These are phyloP conservation scores for Beta vulgaris DNA, from an alignment of 148 eudicot genomes.

Conservation along the genomic window DNA sequence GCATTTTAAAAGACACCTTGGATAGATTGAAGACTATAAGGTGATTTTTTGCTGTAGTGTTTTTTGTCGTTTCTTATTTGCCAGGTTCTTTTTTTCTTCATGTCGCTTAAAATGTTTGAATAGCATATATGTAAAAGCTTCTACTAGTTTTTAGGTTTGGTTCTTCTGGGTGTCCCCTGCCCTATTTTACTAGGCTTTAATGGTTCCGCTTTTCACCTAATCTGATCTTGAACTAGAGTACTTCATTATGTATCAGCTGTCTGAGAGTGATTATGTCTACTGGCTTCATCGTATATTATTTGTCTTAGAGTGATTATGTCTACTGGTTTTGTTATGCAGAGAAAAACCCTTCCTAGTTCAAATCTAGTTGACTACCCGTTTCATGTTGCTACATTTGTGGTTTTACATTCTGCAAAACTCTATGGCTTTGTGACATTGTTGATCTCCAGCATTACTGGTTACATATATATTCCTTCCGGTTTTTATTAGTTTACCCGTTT, in stretches of 20 bases:
- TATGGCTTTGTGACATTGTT: not conserved
- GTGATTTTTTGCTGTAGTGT: conserved; percentile 27
- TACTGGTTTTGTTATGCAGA: not conserved
- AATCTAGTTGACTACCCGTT: not conserved
- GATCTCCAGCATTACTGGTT: not conserved
- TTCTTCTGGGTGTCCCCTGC: not conserved
- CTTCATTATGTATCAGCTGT: not conserved
- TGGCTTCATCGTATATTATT: not conserved
- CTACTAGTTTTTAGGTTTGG: not conserved
- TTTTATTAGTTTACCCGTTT: too few species aligned
- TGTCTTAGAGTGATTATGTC: not conserved
- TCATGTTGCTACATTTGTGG: not conserved
- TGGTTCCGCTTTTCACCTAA: not conserved
- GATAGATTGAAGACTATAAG: conserved; percentile 61
- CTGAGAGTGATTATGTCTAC: not conserved
- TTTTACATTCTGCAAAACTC: not conserved
- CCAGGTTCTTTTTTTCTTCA: too few species aligned
- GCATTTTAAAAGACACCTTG: conserved; percentile 53
- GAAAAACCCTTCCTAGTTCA: not conserved
- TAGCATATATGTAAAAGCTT: not conserved
- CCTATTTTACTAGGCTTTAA: not conserved
- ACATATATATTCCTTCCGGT: too few species aligned
- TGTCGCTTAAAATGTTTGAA: not conserved
- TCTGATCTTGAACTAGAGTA: not conserved
- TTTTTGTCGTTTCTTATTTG: not conserved